Evolutionary conservation across 2,329 filamentous ascomycete genomes (phyloP).

Genomic region (Calonectria fujianensis): DNA sequence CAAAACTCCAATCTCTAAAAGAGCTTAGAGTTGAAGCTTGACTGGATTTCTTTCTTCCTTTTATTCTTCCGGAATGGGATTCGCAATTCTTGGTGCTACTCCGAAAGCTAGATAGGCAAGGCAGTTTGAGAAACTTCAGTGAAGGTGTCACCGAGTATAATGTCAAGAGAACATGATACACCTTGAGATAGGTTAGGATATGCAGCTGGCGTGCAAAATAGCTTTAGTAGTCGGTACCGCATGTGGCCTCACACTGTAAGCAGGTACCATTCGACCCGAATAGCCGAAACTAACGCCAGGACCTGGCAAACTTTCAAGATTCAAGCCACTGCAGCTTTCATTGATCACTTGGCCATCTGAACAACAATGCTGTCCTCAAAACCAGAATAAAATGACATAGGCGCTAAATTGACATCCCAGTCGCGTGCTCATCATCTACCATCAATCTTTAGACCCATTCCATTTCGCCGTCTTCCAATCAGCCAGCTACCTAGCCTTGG

Average conservation of each 20-base stretch:
- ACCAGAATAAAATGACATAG: not conserved
- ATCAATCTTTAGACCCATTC: slow-evolving; percentile 3
- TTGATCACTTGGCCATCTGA: not conserved
- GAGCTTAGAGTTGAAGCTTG: no score
- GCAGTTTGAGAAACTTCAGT: not conserved
- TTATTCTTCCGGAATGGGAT: not conserved
- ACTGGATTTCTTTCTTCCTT: not conserved
- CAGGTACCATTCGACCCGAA: not conserved
- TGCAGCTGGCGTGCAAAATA: not conserved
- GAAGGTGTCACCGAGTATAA: not conserved
- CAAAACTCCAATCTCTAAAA: not conserved
- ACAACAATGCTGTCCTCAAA: not conserved
- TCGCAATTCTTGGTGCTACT: not conserved
- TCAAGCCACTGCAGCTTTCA: not conserved
- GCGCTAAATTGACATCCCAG: not conserved
- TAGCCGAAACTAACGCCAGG: slow-evolving; percentile 27
- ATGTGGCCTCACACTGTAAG: not conserved
- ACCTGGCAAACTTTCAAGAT: slow-evolving; percentile 20
- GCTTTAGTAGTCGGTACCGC: not conserved
- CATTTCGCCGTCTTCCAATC: slow-evolving; percentile 15
- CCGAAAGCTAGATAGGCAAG: not conserved
- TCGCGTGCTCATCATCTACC: slow-evolving; percentile 4
- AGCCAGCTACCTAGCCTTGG: slow-evolving; percentile 4
- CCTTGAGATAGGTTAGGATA: not conserved
- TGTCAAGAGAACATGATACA: not conserved